Base-by-base conservation (phyloP, 192 early-diverging fungal species). In the Coemansia sp. region DNA sequence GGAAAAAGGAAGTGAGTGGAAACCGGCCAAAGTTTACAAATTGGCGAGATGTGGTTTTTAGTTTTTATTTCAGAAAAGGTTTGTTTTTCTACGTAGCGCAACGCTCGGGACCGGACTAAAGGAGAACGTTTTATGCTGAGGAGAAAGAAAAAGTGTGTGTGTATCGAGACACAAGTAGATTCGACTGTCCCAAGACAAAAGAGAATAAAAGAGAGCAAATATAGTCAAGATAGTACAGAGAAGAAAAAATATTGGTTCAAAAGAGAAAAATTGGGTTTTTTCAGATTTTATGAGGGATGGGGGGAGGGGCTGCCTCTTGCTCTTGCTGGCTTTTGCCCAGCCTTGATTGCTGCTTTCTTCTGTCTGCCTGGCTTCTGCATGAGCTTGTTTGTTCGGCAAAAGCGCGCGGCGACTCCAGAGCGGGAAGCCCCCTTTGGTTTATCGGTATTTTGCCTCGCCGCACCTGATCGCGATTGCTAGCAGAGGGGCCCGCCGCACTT, bases 181-280 rank as follows among this genome's bases (percentile, higher is more conserved):
- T 54, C 52, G 52, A 20, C 33, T 50, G 61, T 48, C 45, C 23
- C 27, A 70, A 64, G 41, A 37, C 31, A 55, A 59, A 57, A 72
- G 37, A 47, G 30, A n/a, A n/a, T n/a, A n/a, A 68, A 37, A 36
- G 54, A 52, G 37, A 29, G 64, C 25, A 55, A 29, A 41, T 13
- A 64, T 36, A 58, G 57, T 52, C 64, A 59, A 65, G 56, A 58
- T 65, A 59, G 42, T 57, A 58, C 55, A 25, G 58, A 50, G 33
- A 59, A 55, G 28, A 61, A 31, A 42, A 34, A 50, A 53, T 11
- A 36, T 11, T 36, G 33, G 38, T 23, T 36, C 11, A 61, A 60
- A 38, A 40, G 62, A 22, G 47, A 37, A 36, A 36, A 57, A 38
- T 17, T 9, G 61, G 33, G 23, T 47, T 37, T 62, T 34, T 34